phyloP scores from a whole-genome alignment of 192 early-diverging fungal species.

The Obelidium mucronatum region DNA sequence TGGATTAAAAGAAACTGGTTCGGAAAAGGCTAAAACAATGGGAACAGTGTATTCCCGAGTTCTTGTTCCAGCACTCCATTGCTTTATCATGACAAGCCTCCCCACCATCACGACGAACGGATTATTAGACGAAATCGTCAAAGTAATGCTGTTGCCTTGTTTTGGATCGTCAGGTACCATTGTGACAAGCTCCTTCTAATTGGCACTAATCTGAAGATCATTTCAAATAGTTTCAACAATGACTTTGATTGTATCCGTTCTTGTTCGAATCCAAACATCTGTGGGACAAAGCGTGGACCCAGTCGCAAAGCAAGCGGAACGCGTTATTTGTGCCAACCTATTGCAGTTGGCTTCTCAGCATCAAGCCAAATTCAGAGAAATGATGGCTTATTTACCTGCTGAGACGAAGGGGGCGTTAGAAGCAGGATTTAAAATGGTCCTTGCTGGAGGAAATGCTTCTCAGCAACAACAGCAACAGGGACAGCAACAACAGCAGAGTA shows the following conservation, averaged over 20 bases:
- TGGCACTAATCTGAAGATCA: background rate
- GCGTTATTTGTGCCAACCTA: constrained; percentile 22
- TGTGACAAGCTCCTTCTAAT: no score
- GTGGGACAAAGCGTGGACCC: background rate
- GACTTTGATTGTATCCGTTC: constrained; percentile 29
- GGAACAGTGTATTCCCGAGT: background rate
- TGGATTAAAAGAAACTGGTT: constrained; percentile 3
- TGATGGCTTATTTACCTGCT: constrained; percentile 31
- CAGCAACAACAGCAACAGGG: background rate
- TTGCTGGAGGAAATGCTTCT: background rate
- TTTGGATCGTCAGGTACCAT: constrained; percentile 16
- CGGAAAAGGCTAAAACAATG: background rate
- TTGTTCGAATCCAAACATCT: constrained; percentile 13
- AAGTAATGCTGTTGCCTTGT: constrained; percentile 22
- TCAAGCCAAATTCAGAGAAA: constrained; percentile 28
- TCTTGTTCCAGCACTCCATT: constrained; percentile 11
- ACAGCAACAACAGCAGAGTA: background rate
- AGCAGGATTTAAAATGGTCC: constrained; percentile 38
- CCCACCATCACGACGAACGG: background rate
- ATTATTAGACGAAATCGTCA: constrained; percentile 22
- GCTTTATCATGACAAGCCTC: background rate
- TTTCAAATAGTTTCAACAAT: constrained; percentile 2
- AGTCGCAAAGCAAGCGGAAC: background rate
- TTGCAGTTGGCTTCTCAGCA: constrained; percentile 39
- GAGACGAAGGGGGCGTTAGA: constrained; percentile 30